Conservation (phyloP, 371 early-diverging fungal genomes). For the Mortierella sp. region DNA sequence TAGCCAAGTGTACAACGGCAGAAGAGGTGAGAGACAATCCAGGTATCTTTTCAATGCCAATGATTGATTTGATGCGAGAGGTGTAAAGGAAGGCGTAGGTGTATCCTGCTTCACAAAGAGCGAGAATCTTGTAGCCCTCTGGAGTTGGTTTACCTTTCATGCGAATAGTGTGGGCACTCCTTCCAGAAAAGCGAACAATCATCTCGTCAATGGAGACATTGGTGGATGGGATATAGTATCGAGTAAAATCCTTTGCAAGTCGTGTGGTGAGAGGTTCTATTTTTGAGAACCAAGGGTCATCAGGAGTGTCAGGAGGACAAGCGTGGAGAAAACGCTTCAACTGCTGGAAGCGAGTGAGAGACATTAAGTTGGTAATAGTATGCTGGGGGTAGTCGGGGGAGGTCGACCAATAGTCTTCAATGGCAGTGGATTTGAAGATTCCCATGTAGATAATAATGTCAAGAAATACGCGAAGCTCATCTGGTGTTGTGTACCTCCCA, state of each 20-base stretch:
- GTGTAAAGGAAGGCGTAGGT: conserved; percentile 19
- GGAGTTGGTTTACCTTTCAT: conserved; percentile 16
- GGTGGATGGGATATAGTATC: conserved; percentile 21
- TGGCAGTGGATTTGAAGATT: background rate
- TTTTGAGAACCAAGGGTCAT: conserved; percentile 1
- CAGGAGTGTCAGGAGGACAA: no score
- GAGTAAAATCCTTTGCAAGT: conserved; percentile 8
- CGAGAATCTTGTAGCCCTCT: conserved; percentile 27
- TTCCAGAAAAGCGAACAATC: conserved; percentile 25
- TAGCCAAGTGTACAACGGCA: background rate
- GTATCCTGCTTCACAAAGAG: conserved; percentile 22
- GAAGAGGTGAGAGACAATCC: background rate
- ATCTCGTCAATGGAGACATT: conserved; percentile 30
- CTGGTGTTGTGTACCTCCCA: background rate
- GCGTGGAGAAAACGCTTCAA: background rate
- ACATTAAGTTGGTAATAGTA: background rate
- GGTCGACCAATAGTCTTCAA: background rate
- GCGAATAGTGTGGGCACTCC: conserved; percentile 24
- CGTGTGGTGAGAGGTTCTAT: conserved; percentile 18
- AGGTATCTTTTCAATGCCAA: background rate
- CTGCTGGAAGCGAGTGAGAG: background rate
- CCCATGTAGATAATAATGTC: background rate
- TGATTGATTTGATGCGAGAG: background rate
- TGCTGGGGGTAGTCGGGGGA: background rate
- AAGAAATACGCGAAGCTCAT: background rate